Conservation (phyloP, 2,329 filamentous ascomycete genomes). For the Ophiocordyceps camponoti-floridani region DNA sequence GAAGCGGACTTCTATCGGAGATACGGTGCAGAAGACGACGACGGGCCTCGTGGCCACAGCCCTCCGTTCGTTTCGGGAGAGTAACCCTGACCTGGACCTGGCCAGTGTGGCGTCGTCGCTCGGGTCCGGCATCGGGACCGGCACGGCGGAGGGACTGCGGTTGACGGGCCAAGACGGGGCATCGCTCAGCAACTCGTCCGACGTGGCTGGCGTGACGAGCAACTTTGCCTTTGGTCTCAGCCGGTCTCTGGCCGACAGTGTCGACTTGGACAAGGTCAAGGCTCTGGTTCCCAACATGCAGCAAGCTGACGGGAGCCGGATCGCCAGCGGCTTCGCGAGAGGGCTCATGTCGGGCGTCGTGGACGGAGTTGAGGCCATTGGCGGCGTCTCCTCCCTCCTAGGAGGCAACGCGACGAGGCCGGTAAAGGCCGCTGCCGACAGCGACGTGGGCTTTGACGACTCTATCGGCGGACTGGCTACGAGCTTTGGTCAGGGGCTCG, state of each 20-base stretch:
- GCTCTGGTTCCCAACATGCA: neutral
- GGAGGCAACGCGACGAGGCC: constrained; percentile 10
- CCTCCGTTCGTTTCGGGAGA: constrained; percentile 8
- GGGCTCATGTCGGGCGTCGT: constrained; percentile 16
- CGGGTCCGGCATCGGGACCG: constrained; percentile 8
- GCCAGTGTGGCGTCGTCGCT: constrained; percentile 6
- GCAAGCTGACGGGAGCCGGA: constrained; percentile 8
- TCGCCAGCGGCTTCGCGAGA: constrained; percentile 16
- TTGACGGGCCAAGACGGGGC: constrained; percentile 4
- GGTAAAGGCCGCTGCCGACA: constrained; percentile 4
- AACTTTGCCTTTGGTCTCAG: constrained; percentile 12
- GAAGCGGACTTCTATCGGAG: constrained; percentile 11
- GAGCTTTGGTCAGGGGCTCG: constrained; percentile 17
- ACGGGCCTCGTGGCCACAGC: constrained; percentile 11
- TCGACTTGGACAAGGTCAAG: constrained; percentile 4
- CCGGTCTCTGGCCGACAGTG: constrained; percentile 8
- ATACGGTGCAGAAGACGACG: constrained; percentile 11
- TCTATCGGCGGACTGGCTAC: constrained; percentile 15
- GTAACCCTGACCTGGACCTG: constrained; percentile 1
- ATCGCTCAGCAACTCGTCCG: constrained; percentile 6
- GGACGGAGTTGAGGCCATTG: constrained; percentile 14
- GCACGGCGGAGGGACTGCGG: constrained; percentile 7
- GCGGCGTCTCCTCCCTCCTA: constrained; percentile 13
- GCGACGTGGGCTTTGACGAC: constrained; percentile 14
- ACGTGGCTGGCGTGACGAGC: constrained; percentile 7